A percentile compares a stretch with the other conserved stretches of the same genome.
Conservation (phyloP, 768 basidiomycete species). For the Hortiboletus campestris region DNA sequence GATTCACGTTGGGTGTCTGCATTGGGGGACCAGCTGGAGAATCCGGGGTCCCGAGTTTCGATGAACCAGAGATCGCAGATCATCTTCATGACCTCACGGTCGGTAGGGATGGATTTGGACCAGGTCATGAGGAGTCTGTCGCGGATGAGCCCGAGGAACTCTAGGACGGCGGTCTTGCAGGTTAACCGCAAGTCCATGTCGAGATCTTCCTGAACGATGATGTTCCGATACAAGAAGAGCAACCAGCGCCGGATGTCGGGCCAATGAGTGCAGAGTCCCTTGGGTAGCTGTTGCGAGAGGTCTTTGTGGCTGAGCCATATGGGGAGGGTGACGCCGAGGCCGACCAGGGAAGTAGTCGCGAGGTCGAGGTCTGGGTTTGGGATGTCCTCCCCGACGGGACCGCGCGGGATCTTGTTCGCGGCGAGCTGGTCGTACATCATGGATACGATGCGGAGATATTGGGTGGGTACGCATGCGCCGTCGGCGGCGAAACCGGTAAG, state of each 20-base stretch:
- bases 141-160: constrained; percentile 27
- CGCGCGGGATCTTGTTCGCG: constrained; percentile 17
- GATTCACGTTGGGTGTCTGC: constrained; percentile 27
- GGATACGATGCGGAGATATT: constrained; percentile 23
- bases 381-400: constrained; percentile 3
- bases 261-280: constrained; percentile 19
- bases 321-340: constrained; percentile 24
- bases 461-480: constrained; percentile 13
- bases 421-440: constrained; percentile 23
- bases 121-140: constrained; percentile 26
- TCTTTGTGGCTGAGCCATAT: constrained; percentile 22
- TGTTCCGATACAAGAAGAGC: constrained; percentile 19
- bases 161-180: constrained; percentile 25
- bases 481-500: constrained; percentile 15
- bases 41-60: constrained; percentile 22
- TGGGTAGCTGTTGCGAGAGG: constrained; percentile 11
- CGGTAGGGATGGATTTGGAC: constrained; percentile 23
- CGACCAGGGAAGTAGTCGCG: constrained; percentile 12
- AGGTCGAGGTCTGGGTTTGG: constrained; percentile 9
- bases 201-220: constrained; percentile 10
- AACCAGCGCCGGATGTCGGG: constrained; percentile 28
- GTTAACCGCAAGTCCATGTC: constrained; percentile 11
- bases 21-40: constrained; percentile 20
- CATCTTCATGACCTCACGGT: constrained; percentile 28
- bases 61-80: constrained; percentile 30